These are phyloP conservation scores for Ceratobasidium sp. DNA, from an alignment of 1,284 basidiomycete genomes.

Conservation along the genomic window DNA sequence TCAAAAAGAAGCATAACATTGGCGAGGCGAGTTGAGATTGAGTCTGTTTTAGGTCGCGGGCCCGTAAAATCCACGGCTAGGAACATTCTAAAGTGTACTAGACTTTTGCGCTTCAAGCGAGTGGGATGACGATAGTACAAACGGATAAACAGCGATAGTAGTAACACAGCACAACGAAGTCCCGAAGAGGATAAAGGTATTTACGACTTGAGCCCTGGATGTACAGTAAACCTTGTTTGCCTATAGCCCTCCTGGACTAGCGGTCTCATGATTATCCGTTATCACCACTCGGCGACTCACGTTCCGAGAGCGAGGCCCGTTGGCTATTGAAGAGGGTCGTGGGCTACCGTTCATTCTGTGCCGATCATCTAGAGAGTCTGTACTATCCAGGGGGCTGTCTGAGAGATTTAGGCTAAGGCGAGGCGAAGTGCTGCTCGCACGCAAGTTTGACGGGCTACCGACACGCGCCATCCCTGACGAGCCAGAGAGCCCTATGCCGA, in stretches of 20 bases:
- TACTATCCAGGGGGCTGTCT: constrained; percentile 36
- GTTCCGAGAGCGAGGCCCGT: constrained; percentile 33
- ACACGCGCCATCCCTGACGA: constrained; percentile 20
- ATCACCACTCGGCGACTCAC: constrained; percentile 23
- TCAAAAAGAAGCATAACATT: constrained; percentile 90
- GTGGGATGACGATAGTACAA: constrained; percentile 18
- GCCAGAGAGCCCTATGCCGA: constrained; percentile 14
- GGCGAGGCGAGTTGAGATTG: constrained; percentile 64
- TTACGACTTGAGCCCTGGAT: background rate
- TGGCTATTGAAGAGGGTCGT: constrained; percentile 6
- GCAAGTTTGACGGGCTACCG: constrained; percentile 24
- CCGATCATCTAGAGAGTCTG: constrained; percentile 34
- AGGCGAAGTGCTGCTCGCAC: constrained; percentile 26
- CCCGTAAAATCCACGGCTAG: background rate
- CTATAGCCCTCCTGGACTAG: constrained; percentile 29
- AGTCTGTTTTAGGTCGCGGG: background rate
- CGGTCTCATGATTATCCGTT: constrained; percentile 16
- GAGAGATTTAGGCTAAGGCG: constrained; percentile 6
- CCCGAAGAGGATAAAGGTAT: constrained; percentile 6
- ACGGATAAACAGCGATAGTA: constrained; percentile 9
- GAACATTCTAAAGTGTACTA: constrained; percentile 6
- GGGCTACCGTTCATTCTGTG: background rate
- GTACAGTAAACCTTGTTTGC: constrained; percentile 7
- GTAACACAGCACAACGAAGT: constrained; percentile 23
- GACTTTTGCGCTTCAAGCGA: constrained; percentile 6